These are phyloP conservation scores for Oryza rufipogon DNA, from an alignment of 176 grass and related monocot genomes.

Conservation along the genomic window DNA sequence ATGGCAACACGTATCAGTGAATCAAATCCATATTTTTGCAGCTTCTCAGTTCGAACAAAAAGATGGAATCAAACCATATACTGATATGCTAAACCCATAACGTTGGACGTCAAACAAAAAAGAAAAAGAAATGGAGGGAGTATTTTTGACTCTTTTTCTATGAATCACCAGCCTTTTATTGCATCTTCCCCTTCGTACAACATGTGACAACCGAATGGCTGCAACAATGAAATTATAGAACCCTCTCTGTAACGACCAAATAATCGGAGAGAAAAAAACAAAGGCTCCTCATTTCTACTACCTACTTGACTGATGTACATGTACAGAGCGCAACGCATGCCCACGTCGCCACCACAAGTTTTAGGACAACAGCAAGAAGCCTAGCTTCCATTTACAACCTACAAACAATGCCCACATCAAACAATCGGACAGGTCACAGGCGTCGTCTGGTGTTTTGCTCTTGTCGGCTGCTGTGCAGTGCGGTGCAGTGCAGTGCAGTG, in stretches of 20 bases:
- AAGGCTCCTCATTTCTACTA: conserved; percentile 34
- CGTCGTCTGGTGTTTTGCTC: background rate
- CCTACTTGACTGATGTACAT: conserved; percentile 13
- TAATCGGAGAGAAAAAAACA: conserved; percentile 6
- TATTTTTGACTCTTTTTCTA: background rate
- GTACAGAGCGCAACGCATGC: background rate
- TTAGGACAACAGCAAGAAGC: conserved; percentile 1
- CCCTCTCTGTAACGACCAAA: background rate
- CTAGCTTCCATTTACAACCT: conserved; percentile 39
- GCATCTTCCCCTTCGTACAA: conserved; percentile 8
- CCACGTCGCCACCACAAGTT: background rate
- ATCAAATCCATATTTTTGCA: background rate
- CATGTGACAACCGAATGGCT: conserved; percentile 1
- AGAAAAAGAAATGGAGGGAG: too few species aligned
- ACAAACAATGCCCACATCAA: conserved; percentile 24
- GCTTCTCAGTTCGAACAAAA: too few species aligned
- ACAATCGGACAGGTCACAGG: background rate
- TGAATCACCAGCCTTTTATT: background rate
- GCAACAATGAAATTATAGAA: background rate
- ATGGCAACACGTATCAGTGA: background rate
- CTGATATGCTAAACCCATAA: too few species aligned
- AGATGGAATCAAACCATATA: too few species aligned
- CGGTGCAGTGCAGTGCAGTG: background rate
- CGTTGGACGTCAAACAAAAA: too few species aligned
- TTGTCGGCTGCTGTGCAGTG: conserved; percentile 5